These are phyloP conservation scores for Penicillium sp. DNA, from an alignment of 2,329 filamentous ascomycete genomes.

Conservation along the genomic window DNA sequence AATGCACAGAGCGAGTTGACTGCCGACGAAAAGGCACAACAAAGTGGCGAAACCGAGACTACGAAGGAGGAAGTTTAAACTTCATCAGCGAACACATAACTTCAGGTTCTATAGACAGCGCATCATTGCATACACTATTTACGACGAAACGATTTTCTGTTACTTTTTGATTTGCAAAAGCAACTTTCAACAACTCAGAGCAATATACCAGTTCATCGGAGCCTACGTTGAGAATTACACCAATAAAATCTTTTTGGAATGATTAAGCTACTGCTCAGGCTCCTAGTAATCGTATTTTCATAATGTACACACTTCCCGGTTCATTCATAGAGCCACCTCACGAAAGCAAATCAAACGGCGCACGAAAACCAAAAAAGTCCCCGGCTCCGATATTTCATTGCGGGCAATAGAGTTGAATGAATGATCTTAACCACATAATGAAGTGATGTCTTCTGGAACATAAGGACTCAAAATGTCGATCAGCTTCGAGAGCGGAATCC, in stretches of 20 bases:
- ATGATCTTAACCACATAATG: conserved; percentile 28
- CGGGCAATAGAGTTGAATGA: background rate
- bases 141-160: background rate
- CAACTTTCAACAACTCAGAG: no score
- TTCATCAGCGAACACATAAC: background rate
- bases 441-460: conserved; percentile 32
- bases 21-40: conserved; percentile 55
- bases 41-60: background rate
- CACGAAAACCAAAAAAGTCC: no score
- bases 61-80: background rate
- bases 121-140: background rate
- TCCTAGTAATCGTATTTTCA: background rate
- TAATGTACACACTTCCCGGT: background rate
- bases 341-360: no score
- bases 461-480: conserved; percentile 33
- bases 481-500: conserved; percentile 29
- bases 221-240: no score
- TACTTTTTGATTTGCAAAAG: background rate
- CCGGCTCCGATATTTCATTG: no score
- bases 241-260: no score
- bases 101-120: background rate
- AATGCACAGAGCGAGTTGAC: conserved; percentile 63
- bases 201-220: no score
- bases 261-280: no score
- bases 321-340: no score